Percentiles rank a stretch among this genome's conserved stretches.
Conservation (phyloP, 345 rosid genomes). For the Eucalyptus rudis region DNA sequence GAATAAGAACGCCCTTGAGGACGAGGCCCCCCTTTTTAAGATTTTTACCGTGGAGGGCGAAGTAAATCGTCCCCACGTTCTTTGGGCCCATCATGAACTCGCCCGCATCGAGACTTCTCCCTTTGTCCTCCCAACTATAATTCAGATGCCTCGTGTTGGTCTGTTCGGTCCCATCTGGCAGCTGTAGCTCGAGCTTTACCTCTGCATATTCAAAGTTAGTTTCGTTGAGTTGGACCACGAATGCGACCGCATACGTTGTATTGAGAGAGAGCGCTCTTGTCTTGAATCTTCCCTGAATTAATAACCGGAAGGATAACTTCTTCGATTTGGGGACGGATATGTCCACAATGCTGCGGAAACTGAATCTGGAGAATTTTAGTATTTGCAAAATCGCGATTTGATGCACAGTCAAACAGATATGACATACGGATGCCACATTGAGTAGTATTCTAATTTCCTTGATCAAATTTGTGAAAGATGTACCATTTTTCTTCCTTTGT, state of each 20-base stretch:
- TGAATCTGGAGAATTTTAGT: not conserved
- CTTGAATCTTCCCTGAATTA: not conserved
- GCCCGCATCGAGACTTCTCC: too few species aligned
- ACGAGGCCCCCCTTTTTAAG: fast-evolving
- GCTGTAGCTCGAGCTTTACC: too few species aligned
- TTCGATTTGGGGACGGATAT: fast-evolving
- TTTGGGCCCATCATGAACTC: fast-evolving
- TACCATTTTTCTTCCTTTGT: not conserved
- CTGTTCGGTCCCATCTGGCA: too few species aligned
- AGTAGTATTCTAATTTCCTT: not conserved
- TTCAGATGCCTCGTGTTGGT: too few species aligned
- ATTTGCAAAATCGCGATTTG: not conserved
- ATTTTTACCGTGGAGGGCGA: fast-evolving
- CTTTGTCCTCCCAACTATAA: too few species aligned
- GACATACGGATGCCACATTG: too few species aligned
- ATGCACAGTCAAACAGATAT: not conserved
- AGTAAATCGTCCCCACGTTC: too few species aligned
- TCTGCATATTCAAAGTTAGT: too few species aligned
- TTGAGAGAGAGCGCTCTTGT: not conserved
- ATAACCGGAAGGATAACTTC: fast-evolving
- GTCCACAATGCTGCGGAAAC: fast-evolving
- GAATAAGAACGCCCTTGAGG: not conserved
- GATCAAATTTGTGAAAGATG: not conserved
- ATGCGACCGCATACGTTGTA: not conserved
- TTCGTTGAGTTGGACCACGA: not conserved